A percentile compares a stretch with the other conserved stretches of the same genome.
Evolutionary conservation across 495 filamentous ascomycete species (phyloP).

Genomic region (Penicillium coffeae): DNA sequence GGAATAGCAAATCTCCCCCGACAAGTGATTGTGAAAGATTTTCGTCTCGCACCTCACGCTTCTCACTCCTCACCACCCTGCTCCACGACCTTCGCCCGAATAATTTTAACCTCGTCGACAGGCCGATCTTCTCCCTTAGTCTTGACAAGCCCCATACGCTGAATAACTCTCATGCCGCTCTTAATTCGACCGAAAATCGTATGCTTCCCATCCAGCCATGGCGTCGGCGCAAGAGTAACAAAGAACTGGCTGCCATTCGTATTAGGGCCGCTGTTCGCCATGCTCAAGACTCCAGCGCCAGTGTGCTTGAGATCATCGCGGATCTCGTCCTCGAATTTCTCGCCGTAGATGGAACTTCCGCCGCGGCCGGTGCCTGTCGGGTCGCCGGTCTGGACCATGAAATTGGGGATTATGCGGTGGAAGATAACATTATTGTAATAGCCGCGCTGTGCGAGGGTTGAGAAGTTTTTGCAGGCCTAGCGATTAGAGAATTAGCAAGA

Average conservation of each 20-base stretch:
- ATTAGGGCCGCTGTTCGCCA: conserved; percentile 93
- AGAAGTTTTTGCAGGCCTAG: conserved; percentile 85
- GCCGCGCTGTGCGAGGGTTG: conserved; percentile 67
- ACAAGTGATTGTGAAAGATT: neutral
- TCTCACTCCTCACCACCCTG: conserved; percentile 44
- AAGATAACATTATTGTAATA: conserved; percentile 86
- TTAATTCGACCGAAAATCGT: conserved; percentile 96
- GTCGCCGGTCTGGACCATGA: conserved; percentile 97
- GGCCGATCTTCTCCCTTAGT: conserved; percentile 79
- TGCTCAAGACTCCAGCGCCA: conserved; percentile 86
- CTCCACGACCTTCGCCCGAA: conserved; percentile 63
- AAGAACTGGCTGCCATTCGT: conserved; percentile 90
- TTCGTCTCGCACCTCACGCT: neutral
- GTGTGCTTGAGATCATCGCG: conserved; percentile 76
- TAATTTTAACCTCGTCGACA: conserved; percentile 76
- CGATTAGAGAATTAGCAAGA: conserved; percentile 17
- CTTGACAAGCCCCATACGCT: conserved; percentile 88
- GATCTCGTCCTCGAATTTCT: conserved; percentile 95
- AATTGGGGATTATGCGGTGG: conserved; percentile 92
- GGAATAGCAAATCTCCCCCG: neutral
- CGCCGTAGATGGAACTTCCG: conserved; percentile 86
- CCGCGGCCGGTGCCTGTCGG: conserved; percentile 94
- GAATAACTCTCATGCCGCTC: conserved; percentile 74
- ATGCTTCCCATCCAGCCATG: conserved; percentile 96
- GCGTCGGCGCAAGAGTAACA: conserved; percentile 89